phyloP scores from a whole-genome alignment of 2,329 filamentous ascomycete species.

The Calonectria hawksworthii region DNA sequence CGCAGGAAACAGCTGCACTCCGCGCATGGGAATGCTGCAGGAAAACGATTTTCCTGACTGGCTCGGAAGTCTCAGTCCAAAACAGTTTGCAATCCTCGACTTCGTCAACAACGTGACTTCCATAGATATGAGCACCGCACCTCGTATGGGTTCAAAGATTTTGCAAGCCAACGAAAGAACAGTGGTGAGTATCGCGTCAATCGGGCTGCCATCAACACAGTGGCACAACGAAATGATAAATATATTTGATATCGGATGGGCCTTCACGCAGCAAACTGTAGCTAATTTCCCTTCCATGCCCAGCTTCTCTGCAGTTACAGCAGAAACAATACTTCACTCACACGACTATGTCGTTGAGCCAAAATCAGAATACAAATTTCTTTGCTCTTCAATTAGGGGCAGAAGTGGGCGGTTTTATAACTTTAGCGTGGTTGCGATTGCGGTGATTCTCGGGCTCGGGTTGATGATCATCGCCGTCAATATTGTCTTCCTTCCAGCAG shows the following conservation, averaged over 20 bases:
- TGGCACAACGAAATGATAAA: neutral
- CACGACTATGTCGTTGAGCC: neutral
- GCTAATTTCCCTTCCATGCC: neutral
- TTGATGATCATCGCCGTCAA: neutral
- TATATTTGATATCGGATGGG: neutral
- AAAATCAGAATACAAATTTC: neutral
- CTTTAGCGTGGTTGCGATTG: neutral
- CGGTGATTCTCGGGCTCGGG: neutral
- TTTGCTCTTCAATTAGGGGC: neutral
- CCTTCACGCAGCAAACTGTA: neutral
- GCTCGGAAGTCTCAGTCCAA: neutral
- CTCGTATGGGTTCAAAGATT: no score
- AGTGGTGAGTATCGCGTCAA: no score
- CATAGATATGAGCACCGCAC: no score
- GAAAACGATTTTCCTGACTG: neutral
- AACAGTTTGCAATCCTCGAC: neutral
- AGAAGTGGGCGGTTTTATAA: neutral
- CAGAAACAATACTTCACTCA: neutral
- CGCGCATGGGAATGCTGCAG: neutral
- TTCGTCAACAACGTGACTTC: no score
- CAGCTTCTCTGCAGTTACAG: neutral
- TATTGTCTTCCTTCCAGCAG: neutral
- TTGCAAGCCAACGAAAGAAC: no score
- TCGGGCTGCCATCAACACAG: neutral
- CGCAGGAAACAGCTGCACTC: neutral